Percentiles rank a stretch among this genome's conserved stretches.
phyloP scores from a whole-genome alignment of 306 rosid species.

The Medicago arabica region DNA sequence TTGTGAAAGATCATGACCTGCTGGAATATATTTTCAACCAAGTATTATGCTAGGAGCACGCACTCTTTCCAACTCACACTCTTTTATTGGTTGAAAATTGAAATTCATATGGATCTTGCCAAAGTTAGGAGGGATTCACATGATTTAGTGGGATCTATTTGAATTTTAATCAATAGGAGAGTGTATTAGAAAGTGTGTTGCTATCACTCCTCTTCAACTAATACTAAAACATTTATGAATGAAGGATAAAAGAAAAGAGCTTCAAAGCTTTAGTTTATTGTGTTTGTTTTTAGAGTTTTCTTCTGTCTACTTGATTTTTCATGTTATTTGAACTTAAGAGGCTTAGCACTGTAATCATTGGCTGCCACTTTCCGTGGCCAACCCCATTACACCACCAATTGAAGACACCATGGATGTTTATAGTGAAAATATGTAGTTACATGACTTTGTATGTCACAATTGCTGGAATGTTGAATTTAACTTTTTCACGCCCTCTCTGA shows the following conservation, averaged over 20 bases:
- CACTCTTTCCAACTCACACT: no score
- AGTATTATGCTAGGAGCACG: neutral
- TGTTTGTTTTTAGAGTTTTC: neutral
- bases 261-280: slow-evolving; percentile 22
- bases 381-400: no score
- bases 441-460: slow-evolving; percentile 5
- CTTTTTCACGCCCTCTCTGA: neutral
- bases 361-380: no score
- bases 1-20: slow-evolving; percentile 1
- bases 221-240: slow-evolving; percentile 17
- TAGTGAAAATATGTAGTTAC: slow-evolving; percentile 24
- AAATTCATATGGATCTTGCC: neutral
- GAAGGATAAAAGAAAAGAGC: slow-evolving; percentile 8
- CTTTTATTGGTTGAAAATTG: neutral
- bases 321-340: neutral
- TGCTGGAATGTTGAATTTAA: slow-evolving; percentile 8
- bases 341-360: neutral
- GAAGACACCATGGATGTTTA: no score
- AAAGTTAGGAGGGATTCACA: neutral
- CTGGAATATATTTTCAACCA: neutral
- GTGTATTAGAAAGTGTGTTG: neutral
- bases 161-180: neutral
- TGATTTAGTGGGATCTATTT: neutral
- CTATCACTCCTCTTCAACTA: neutral
- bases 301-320: slow-evolving; percentile 13